Evolutionary conservation across 2,329 filamentous ascomycete species (phyloP), one percentile per base, ranked within the genome.

Genomic region (Sporothrix humicola): DNA sequence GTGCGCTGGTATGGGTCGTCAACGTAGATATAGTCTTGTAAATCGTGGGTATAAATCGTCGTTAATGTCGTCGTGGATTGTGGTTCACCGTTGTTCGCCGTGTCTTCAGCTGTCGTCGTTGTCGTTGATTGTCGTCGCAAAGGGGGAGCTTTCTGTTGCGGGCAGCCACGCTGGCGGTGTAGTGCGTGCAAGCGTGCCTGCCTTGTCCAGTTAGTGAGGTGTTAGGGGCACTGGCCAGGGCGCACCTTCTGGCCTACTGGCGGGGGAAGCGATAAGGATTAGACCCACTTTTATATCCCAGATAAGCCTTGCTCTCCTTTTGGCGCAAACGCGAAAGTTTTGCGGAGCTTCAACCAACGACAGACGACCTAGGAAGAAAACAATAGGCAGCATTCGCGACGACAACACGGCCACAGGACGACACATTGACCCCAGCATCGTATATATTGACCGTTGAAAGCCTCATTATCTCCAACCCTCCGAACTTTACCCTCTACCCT

Each of bases 271-370:
- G 73, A 74, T 74, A 74, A 74, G 73, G 13, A 58, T 7, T 2
- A 0, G 66, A 20, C 66, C 73, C 73, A 74, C 50, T 71, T 70
- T 58, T 72, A 37, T 20, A 12, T 4, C 17, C 12, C 48, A 65
- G 73, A 74, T 74, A 74, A 20, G 61, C 61, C 31, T 50, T 72
- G 56, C 56, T 61, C 15, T 44, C 1, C 71, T 50, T 66, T 52
- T 70, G 65, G 52, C 69, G 56, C 69, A 46, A 46, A 52, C 66
- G 68, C 66, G 68, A 71, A 54, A 71, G 37, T 66, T 71, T 59
- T 75, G 73, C 74, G 71, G 73, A 75, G 69, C 74, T 75, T 59
- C 44, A 12, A 56, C 20, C 9, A 48, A 61, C 56, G 56, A 65
- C 61, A 69, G 13, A 10, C 17, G n/a, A 44, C 17, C 4, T 5